These are phyloP conservation scores for Kickxella alabastrina DNA, from an alignment of 192 early-diverging fungal genomes.

Conservation along the genomic window DNA sequence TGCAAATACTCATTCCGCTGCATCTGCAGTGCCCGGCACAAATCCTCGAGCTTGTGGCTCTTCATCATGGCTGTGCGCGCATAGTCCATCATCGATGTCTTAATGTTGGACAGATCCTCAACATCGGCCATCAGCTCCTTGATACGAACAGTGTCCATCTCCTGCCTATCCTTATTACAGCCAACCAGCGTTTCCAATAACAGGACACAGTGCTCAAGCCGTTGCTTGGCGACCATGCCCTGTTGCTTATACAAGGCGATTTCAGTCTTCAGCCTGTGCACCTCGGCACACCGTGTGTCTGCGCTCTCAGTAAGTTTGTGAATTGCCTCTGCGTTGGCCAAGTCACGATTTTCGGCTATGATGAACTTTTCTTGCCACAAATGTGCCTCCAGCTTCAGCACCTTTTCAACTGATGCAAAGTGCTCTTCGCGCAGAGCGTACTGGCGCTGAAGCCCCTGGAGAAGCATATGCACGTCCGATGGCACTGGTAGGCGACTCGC, in stretches of 20 bases:
- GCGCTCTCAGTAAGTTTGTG: neutral
- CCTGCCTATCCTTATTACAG: neutral
- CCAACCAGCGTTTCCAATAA: neutral
- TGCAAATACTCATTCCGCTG: neutral
- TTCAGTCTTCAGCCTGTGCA: neutral
- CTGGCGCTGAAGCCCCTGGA: slow-evolving; percentile 9
- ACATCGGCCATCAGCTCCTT: neutral
- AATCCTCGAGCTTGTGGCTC: slow-evolving; percentile 6
- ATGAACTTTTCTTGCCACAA: slow-evolving; percentile 12
- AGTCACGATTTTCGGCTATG: neutral
- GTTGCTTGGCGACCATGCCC: neutral
- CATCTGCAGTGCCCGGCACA: slow-evolving; percentile 5
- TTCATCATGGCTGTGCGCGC: slow-evolving; percentile 1
- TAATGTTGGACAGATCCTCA: neutral
- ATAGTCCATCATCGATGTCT: slow-evolving; percentile 1
- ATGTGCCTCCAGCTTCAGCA: slow-evolving; percentile 1
- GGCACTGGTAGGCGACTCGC: neutral
- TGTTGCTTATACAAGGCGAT: neutral
- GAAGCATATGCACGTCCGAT: neutral
- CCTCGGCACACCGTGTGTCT: neutral
- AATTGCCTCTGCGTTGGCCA: neutral
- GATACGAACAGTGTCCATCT: neutral
- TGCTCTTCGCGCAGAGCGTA: slow-evolving; percentile 15
- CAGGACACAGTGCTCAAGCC: neutral
- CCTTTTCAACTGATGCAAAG: slow-evolving; percentile 4